Percentiles rank a stretch among this genome's conserved stretches.
Conservation (phyloP, 75 land plant genomes). For the Pinus albicaulis region DNA sequence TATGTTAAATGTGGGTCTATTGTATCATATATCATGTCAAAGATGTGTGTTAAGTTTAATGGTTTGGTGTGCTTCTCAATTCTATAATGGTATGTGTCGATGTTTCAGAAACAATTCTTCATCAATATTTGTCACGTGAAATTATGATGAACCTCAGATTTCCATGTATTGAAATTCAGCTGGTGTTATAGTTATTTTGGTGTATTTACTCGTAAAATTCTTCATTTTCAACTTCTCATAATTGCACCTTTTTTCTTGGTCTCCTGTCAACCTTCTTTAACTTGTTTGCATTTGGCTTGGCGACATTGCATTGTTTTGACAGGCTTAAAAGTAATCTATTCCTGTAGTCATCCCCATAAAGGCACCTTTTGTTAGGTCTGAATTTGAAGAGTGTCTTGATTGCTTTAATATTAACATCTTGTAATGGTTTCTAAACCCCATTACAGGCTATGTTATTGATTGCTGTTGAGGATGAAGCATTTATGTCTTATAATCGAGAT, state of each 20-base stretch:
- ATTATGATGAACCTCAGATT: background rate
- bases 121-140: too few relatives aligned
- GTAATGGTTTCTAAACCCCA: background rate
- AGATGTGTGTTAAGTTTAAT: background rate
- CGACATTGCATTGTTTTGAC: background rate
- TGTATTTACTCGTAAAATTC: background rate
- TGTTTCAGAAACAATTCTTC: background rate
- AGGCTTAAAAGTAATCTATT: background rate
- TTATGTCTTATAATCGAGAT: slow-evolving; percentile 43
- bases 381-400: background rate
- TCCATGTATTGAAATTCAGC: background rate
- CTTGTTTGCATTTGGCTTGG: background rate
- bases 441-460: slow-evolving; percentile 56
- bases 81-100: background rate
- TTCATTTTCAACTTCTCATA: background rate
- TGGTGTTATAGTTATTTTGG: background rate
- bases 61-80: background rate
- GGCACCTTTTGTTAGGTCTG: background rate
- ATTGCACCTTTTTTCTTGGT: background rate
- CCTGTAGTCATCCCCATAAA: background rate
- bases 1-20: background rate
- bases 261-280: background rate
- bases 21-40: background rate
- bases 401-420: background rate
- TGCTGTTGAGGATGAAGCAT: slow-evolving; percentile 75